Evolutionary conservation across 2,329 filamentous ascomycete species (phyloP).

Genomic region (Hypoxylon sp.): DNA sequence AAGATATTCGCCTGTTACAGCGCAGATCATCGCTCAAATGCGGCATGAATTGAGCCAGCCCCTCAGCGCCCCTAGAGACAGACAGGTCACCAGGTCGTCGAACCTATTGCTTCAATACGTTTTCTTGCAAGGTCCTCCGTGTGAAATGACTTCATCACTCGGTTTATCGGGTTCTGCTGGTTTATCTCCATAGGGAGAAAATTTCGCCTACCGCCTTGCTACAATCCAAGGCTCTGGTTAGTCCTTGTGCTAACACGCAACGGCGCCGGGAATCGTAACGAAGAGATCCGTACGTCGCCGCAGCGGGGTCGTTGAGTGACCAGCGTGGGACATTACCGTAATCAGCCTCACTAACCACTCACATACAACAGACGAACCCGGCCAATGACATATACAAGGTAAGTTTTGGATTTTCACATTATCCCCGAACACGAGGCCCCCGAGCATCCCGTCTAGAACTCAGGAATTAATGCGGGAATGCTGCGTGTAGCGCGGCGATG

Average conservation of each 20-base stretch:
- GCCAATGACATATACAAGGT: conserved; percentile 40
- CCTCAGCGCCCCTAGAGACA: conserved; percentile 5
- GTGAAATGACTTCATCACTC: conserved; percentile 41
- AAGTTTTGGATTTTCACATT: conserved; percentile 27
- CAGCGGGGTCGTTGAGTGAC: conserved; percentile 37
- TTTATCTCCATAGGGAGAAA: conserved; percentile 10
- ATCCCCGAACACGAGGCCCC: conserved; percentile 36
- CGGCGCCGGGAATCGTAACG: conserved; percentile 21
- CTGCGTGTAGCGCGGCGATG: conserved; percentile 20
- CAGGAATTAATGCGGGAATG: conserved; percentile 22
- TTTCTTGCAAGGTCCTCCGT: conserved; percentile 10
- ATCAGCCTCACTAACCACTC: conserved; percentile 38
- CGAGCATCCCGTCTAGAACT: conserved; percentile 31
- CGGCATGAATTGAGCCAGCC: conserved; percentile 26
- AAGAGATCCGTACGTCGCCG: conserved; percentile 24
- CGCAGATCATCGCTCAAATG: conserved; percentile 31
- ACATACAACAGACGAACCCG: conserved; percentile 18
- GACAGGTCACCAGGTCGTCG: conserved; percentile 15
- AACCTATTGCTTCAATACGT: conserved; percentile 6
- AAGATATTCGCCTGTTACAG: conserved; percentile 31
- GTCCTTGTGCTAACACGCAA: conserved; percentile 18
- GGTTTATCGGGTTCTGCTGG: conserved; percentile 18
- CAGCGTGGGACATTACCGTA: conserved; percentile 32
- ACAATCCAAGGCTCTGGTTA: conserved; percentile 1
- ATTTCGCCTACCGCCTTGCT: conserved; percentile 20